A percentile compares a stretch with the other conserved stretches of the same genome.
phyloP scores from a whole-genome alignment of 257 asterid species.

The Penstemon newberryi region DNA sequence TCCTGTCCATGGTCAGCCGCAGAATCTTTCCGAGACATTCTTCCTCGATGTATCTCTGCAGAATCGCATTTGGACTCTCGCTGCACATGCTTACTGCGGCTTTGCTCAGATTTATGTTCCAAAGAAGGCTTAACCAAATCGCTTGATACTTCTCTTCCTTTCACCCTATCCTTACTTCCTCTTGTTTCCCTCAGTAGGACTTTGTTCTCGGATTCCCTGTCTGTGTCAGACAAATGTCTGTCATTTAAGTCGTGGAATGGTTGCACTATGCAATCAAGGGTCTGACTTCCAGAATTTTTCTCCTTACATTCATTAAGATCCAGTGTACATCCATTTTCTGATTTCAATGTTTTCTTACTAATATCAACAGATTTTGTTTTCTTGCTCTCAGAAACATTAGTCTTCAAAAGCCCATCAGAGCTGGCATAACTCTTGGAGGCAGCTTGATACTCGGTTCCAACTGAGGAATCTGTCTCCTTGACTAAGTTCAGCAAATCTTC shows the following conservation, averaged over 20 bases:
- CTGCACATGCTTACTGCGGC: slow-evolving; percentile 31
- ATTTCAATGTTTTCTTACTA: slow-evolving; percentile 39
- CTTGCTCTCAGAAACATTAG: slow-evolving; percentile 38
- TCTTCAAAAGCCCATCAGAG: slow-evolving; percentile 39
- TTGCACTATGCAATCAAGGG: slow-evolving; percentile 35
- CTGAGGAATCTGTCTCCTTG: slow-evolving; percentile 38
- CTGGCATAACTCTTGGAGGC: slow-evolving; percentile 41
- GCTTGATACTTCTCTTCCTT: slow-evolving; percentile 36
- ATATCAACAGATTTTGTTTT: slow-evolving; percentile 42
- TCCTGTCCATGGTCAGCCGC: slow-evolving; percentile 38
- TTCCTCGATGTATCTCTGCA: slow-evolving; percentile 36
- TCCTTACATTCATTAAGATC: slow-evolving; percentile 37
- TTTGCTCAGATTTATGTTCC: slow-evolving; percentile 37
- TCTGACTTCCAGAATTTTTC: slow-evolving; percentile 43
- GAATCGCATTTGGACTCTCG: slow-evolving; percentile 38
- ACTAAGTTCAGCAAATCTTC: slow-evolving; percentile 55
- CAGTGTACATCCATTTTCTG: slow-evolving; percentile 32
- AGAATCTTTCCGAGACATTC: slow-evolving; percentile 36
- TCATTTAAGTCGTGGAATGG: slow-evolving; percentile 33
- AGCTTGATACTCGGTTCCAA: slow-evolving; percentile 37
- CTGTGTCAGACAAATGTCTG: slow-evolving; percentile 36
- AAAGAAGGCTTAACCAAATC: slow-evolving; percentile 34
- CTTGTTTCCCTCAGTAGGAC: slow-evolving; percentile 39
- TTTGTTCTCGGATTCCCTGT: slow-evolving; percentile 35
- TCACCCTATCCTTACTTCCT: slow-evolving; percentile 40